Evolutionary conservation across 2,329 filamentous ascomycete species (phyloP), one percentile per base, ranked within the genome.

Genomic region (Elsinoe perseae): DNA sequence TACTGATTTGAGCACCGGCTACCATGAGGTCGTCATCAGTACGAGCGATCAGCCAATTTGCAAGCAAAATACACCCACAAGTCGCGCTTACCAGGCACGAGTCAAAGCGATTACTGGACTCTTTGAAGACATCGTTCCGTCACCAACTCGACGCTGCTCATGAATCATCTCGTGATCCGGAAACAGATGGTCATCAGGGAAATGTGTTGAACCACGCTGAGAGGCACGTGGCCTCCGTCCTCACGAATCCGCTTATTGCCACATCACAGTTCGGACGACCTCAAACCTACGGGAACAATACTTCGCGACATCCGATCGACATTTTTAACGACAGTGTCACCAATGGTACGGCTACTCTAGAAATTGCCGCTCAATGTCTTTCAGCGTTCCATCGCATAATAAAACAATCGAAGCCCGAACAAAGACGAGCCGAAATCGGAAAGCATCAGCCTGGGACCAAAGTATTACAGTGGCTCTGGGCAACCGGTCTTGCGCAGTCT

Each of bases 71-170:
- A 38, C 75, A 78, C 60, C 73, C 72, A 0, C 74, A 73, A 59
- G 63, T 78, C 3, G 77, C 82, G 21, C 72, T 83, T 14, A 80
- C 75, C 23, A 72, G 76, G 3, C 75, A 75, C 57, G 80, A 86
- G 63, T 82, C 79, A 14, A 73, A 80, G 59, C 77, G 81, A 62
- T 72, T 86, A 6, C 75, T 86, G 38, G 76, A 73, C 54, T 73
- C 82, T 18, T 75, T 86, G 60, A 84, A 81, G 20, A 76, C 75
- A 38, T 85, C 82, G 10, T 86, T 86, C 66, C 76, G 81, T 61
- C 73, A 76, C 50, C 81, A 85, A 58, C 76, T 86, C 40, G 82
- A 86, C 63, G 74, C 72, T 54, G 77, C 79, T 58, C 78, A 84
- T 16, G 27, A 50, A 68, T 78, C 77, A 16, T 3, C 38, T 25